Evolutionary conservation across 2,329 filamentous ascomycete genomes (phyloP).

Genomic region (Penicillium polonicum): DNA sequence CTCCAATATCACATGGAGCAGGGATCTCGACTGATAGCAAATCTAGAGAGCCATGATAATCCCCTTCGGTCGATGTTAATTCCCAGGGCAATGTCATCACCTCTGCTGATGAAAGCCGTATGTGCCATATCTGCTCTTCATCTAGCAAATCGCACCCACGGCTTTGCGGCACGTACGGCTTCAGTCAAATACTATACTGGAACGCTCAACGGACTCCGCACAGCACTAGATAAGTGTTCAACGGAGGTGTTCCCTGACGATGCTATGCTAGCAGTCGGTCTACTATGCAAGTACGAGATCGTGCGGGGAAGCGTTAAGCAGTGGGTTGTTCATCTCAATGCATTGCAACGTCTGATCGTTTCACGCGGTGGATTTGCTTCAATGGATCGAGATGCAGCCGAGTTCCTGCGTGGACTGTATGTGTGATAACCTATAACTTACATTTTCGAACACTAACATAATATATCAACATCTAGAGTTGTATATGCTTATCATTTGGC

Average conservation of each 20-base stretch:
- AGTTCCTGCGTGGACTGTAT: slow-evolving; percentile 38
- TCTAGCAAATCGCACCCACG: slow-evolving; percentile 33
- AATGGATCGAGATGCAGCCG: slow-evolving; percentile 32
- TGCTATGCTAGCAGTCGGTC: slow-evolving; percentile 35
- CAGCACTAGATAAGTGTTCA: slow-evolving; percentile 22
- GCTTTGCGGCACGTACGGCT: slow-evolving; percentile 28
- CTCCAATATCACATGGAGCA: slow-evolving; percentile 40
- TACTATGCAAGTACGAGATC: slow-evolving; percentile 42
- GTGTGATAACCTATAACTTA: slow-evolving; percentile 1
- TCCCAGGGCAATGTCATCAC: slow-evolving; percentile 38
- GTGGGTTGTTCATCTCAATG: slow-evolving; percentile 39
- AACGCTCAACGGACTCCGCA: slow-evolving; percentile 35
- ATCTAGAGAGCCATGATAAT: slow-evolving; percentile 39
- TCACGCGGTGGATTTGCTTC: slow-evolving; percentile 34
- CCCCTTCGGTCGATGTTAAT: slow-evolving; percentile 38
- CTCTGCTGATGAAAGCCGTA: slow-evolving; percentile 38
- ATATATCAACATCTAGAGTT: slow-evolving; percentile 27
- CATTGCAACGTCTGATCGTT: slow-evolving; percentile 34
- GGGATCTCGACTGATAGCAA: slow-evolving; percentile 36
- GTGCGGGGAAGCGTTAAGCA: slow-evolving; percentile 41
- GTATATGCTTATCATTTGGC: slow-evolving; percentile 38
- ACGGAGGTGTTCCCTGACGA: slow-evolving; percentile 29
- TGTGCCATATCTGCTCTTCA: slow-evolving; percentile 41
- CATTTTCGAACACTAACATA: background rate
- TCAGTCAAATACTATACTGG: slow-evolving; percentile 36